These are phyloP conservation scores for Aspergillus tamarii DNA, from an alignment of 2,329 filamentous ascomycete species.

Conservation along the genomic window DNA sequence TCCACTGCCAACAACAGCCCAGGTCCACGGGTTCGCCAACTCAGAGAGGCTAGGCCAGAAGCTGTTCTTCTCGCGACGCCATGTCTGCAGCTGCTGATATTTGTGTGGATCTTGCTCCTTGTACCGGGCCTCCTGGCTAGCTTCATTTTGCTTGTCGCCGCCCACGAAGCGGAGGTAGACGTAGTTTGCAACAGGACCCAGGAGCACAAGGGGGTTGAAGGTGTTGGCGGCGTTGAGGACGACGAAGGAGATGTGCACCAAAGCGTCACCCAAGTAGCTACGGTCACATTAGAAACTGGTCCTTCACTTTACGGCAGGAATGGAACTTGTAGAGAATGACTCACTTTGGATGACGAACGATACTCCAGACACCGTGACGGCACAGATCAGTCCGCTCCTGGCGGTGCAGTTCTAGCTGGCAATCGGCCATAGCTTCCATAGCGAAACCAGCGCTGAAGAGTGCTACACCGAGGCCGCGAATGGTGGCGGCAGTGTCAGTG, in stretches of 20 bases:
- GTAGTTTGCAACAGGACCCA: conserved; percentile 63
- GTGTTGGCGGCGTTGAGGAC: conserved; percentile 59
- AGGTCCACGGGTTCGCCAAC: conserved; percentile 59
- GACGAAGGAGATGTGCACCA: conserved; percentile 63
- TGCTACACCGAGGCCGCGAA: conserved; percentile 54
- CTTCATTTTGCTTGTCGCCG: conserved; percentile 60
- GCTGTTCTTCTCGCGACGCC: conserved; percentile 59
- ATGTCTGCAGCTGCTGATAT: conserved; percentile 56
- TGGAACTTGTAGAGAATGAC: conserved; percentile 24
- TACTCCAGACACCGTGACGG: conserved; percentile 63
- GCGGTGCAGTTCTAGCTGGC: conserved; percentile 58
- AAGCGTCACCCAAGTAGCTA: conserved; percentile 64
- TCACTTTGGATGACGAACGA: conserved; percentile 66
- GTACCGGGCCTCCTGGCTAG: conserved; percentile 57
- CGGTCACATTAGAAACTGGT: conserved; percentile 6
- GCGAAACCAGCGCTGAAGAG: conserved; percentile 61
- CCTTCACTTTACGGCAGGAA: background rate
- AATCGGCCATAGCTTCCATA: conserved; percentile 60
- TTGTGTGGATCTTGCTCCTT: conserved; percentile 54
- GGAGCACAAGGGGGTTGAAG: conserved; percentile 57
- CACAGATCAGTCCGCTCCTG: conserved; percentile 48
- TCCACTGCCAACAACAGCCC: conserved; percentile 56
- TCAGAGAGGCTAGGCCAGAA: conserved; percentile 61
- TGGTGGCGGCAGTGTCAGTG: conserved; percentile 20
- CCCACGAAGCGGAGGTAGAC: conserved; percentile 60